Base-by-base conservation (phyloP, 495 filamentous ascomycete species). In the Daldinia vernicosa region DNA sequence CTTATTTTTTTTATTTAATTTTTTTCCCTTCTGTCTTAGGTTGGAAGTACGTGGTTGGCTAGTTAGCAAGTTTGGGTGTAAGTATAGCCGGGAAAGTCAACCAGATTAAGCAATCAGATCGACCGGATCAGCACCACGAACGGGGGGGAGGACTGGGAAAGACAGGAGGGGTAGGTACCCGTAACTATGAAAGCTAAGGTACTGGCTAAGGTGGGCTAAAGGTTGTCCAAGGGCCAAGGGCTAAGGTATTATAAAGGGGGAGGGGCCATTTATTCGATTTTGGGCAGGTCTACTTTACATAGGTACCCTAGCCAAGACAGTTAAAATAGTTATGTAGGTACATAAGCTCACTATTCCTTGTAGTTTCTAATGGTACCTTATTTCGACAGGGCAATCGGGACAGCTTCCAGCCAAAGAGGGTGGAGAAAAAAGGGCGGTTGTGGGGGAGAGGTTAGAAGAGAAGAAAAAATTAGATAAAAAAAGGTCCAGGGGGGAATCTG, bases 51-150 rank as follows among this genome's bases (percentile, higher is more conserved):
- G 64, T 76, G 63, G 71, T 62, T 75, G 65, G 69, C 60, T 75
- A 66, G 68, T 70, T 68, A 66, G 53, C 62, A 69, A 70, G 67
- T 53, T 63, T 67, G 58, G 68, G 68, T 78, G 60, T 78, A 69
- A 75, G 69, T 69, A 14, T 50, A 54, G 63, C 26, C 68, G 66
- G 55, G 35, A 14, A 43, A 40, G 37, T 60, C 55, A 63, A 54
- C 73, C 75, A 74, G 76, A 76, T 74, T 65, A 74, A 76, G 76
- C 75, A 78, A 78, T 75, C 66, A 70, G 76, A 78, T 78, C 75
- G 74, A 64, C 63, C 75, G 69, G 75, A 67, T 64, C 74, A 75
- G 65, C 63, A 43, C 22, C 30, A 19, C 26, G 27, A 57, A 37
- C 30, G 30, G 33, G 33, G 53, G 17, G 32, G 32, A 45, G 15